Conservation (phyloP, 148 eudicot genomes). For the Cornus suecica region DNA sequence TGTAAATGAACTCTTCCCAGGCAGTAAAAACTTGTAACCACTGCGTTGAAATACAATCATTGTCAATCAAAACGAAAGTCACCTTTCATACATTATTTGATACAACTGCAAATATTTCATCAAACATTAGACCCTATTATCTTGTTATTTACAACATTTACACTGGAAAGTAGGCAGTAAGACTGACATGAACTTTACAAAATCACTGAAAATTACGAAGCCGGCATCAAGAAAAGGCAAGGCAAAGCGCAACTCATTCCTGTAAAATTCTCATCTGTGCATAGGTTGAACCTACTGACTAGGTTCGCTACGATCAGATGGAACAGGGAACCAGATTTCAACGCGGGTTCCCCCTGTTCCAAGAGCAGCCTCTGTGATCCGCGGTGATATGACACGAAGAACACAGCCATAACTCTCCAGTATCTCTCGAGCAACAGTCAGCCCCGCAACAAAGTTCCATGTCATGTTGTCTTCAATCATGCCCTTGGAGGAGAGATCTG, state of each 20-base stretch:
- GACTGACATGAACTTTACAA: constrained; percentile 6
- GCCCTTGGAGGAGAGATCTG: constrained; percentile 56
- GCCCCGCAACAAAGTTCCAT: constrained; percentile 93
- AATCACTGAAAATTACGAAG: too few species aligned
- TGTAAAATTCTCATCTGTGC: neutral
- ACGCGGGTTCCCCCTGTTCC: constrained; percentile 85
- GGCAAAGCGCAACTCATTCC: neutral
- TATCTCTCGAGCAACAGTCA: constrained; percentile 90
- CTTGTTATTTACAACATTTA: neutral
- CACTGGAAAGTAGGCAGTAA: neutral
- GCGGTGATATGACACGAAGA: constrained; percentile 83
- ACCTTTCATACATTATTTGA: too few species aligned
- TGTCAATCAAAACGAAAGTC: too few species aligned
- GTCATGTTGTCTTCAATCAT: constrained; percentile 92
- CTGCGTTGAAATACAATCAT: too few species aligned
- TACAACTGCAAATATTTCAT: too few species aligned
- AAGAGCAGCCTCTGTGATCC: constrained; percentile 49
- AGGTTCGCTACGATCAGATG: constrained; percentile 22
- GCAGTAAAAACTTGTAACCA: too few species aligned
- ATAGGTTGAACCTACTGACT: constrained; percentile 22
- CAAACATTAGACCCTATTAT: too few species aligned
- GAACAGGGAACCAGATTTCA: constrained; percentile 83
- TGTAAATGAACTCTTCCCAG: too few species aligned
- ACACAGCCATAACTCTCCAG: constrained; percentile 91
- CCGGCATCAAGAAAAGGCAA: neutral